A percentile compares a stretch with the other conserved stretches of the same genome.
Conservation (phyloP, 1,139 yeast genomes). For the Candida buenavistaensis region DNA sequence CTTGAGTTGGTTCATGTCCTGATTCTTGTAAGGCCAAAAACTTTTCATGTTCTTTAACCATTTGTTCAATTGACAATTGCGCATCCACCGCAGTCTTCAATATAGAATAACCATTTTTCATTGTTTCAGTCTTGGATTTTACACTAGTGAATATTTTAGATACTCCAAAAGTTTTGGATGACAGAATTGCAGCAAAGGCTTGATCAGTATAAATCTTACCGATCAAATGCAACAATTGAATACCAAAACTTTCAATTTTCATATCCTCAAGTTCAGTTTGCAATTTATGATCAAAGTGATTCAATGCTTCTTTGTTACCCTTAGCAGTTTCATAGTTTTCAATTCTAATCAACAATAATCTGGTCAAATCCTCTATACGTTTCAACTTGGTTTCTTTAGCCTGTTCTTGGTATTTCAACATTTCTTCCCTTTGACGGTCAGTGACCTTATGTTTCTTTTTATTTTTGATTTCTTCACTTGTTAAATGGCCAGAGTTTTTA, state of each 20-base stretch:
- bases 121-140: constrained; percentile 38
- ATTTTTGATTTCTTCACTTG: constrained; percentile 23
- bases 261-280: constrained; percentile 60
- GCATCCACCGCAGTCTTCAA: constrained; percentile 46
- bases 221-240: constrained; percentile 51
- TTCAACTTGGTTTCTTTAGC: constrained; percentile 53
- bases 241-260: constrained; percentile 50
- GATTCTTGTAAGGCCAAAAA: constrained; percentile 27
- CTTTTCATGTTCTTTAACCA: constrained; percentile 51
- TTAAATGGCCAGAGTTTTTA: constrained; percentile 8
- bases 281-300: constrained; percentile 40
- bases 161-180: constrained; percentile 46
- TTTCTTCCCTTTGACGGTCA: constrained; percentile 55
- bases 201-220: constrained; percentile 66
- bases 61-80: constrained; percentile 38
- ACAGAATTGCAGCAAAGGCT: constrained; percentile 45
- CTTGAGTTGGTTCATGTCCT: constrained; percentile 34
- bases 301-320: constrained; percentile 33
- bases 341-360: constrained; percentile 45
- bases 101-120: constrained; percentile 41
- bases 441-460: constrained; percentile 42
- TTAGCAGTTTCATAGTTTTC: constrained; percentile 34
- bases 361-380: constrained; percentile 54
- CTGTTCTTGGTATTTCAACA: constrained; percentile 53
- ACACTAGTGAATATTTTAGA: constrained; percentile 54